These are phyloP conservation scores for Escovopsis sp. DNA, from an alignment of 2,329 filamentous ascomycete genomes.

Conservation along the genomic window DNA sequence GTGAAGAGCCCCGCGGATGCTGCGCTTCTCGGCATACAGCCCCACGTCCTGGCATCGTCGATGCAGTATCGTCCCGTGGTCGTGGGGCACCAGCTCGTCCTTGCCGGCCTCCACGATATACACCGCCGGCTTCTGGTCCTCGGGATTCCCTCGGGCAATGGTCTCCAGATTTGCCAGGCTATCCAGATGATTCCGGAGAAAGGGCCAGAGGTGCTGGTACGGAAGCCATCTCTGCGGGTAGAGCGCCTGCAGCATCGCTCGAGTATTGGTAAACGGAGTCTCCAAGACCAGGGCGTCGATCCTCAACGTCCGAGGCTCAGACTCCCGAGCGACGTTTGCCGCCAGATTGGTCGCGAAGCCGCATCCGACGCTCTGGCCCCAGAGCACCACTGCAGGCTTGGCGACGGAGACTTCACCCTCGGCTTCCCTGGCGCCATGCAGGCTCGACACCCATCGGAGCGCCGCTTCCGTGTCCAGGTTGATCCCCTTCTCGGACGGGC, in stretches of 20 bases:
- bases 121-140: slow-evolving; percentile 19
- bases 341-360: slow-evolving; percentile 54
- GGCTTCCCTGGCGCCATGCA: slow-evolving; percentile 16
- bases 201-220: slow-evolving; percentile 60
- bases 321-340: slow-evolving; percentile 9
- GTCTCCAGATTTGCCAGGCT: slow-evolving; percentile 34
- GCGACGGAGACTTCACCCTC: slow-evolving; percentile 6
- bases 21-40: slow-evolving; percentile 28
- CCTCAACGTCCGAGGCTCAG: slow-evolving; percentile 19
- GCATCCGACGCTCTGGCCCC: slow-evolving; percentile 66
- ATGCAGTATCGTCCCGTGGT: slow-evolving; percentile 32
- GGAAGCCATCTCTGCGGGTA: slow-evolving; percentile 73
- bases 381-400: slow-evolving; percentile 40
- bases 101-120: slow-evolving; percentile 41
- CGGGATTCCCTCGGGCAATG: slow-evolving; percentile 19
- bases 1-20: slow-evolving; percentile 37
- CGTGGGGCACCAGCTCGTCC: slow-evolving; percentile 42
- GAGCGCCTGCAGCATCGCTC: slow-evolving; percentile 53
- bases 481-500: slow-evolving; percentile 56
- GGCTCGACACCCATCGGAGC: slow-evolving; percentile 42
- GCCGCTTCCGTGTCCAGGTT: slow-evolving; percentile 52
- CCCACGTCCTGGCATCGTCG: slow-evolving; percentile 32
- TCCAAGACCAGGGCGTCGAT: slow-evolving; percentile 49
- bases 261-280: slow-evolving; percentile 59
- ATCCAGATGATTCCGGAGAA: slow-evolving; percentile 51